phyloP scores from a whole-genome alignment of 192 early-diverging fungal genomes.

The Coemansia sp. region DNA sequence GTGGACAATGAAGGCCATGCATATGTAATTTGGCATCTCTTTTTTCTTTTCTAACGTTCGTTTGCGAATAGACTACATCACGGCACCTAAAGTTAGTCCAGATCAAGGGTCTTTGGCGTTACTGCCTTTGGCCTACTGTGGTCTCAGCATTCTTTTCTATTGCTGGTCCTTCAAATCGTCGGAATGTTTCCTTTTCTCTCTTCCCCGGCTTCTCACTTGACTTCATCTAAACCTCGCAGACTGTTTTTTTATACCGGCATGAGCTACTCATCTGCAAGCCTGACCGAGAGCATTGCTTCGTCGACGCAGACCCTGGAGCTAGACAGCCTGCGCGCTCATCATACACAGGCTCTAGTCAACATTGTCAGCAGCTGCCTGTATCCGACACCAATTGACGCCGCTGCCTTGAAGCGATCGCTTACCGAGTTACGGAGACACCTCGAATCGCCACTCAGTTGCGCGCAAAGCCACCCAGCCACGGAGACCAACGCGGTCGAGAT shows the following conservation, averaged over 20 bases:
- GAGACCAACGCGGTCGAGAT: slow-evolving; percentile 37
- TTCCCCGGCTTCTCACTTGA: not conserved
- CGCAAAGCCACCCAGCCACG: slow-evolving; percentile 27
- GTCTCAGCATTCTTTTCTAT: not conserved
- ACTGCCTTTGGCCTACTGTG: not conserved
- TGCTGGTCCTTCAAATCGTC: not conserved
- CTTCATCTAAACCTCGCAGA: not conserved
- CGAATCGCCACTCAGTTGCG: slow-evolving; percentile 30
- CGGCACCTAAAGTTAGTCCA: not conserved
- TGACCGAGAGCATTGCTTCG: slow-evolving; percentile 14
- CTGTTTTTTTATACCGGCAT: not conserved
- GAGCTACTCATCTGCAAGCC: slow-evolving; percentile 14
- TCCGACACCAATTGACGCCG: slow-evolving; percentile 12
- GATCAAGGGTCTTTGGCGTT: not conserved
- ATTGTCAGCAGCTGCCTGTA: slow-evolving; percentile 29
- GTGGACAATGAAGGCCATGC: slow-evolving; percentile 49
- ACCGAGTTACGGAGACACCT: slow-evolving; percentile 32
- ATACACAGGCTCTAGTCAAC: slow-evolving; percentile 42
- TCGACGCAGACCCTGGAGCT: slow-evolving; percentile 18
- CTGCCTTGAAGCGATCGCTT: slow-evolving; percentile 12
- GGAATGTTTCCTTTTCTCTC: not conserved
- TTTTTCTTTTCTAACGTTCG: not conserved
- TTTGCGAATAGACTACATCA: not conserved
- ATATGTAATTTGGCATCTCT: not conserved
- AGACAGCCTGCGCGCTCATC: slow-evolving; percentile 33